Evolutionary conservation across 768 basidiomycete species (phyloP).

Genomic region (Hypsizygus marmoreus): DNA sequence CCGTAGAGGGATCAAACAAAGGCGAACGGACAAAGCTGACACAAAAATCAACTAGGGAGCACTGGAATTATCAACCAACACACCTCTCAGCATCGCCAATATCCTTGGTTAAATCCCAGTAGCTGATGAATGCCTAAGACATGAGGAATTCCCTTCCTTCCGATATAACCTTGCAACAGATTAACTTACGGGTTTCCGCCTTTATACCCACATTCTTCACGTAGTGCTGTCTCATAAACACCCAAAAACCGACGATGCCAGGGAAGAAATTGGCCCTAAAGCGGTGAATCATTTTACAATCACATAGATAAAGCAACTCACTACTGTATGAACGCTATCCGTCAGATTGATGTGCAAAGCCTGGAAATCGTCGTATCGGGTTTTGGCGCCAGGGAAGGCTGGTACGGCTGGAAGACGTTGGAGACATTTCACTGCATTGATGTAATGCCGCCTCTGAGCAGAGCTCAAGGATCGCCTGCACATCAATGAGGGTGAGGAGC

Average conservation of each 20-base stretch:
- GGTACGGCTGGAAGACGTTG: conserved; percentile 29
- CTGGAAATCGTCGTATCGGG: conserved; percentile 43
- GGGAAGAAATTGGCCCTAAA: conserved; percentile 29
- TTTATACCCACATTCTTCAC: conserved; percentile 25
- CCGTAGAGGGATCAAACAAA: conserved; percentile 33
- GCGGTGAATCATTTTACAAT: neutral
- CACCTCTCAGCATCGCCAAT: conserved; percentile 26
- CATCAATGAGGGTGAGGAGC: neutral
- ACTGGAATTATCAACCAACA: conserved; percentile 2
- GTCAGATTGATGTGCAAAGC: conserved; percentile 34
- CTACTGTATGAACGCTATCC: conserved; percentile 33
- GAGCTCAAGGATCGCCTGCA: conserved; percentile 30
- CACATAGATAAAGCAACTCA: conserved; percentile 19
- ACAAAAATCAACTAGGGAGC: neutral
- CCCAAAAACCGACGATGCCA: conserved; percentile 29
- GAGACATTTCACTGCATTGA: conserved; percentile 34
- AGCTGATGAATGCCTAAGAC: conserved; percentile 21
- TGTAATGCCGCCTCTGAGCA: conserved; percentile 30
- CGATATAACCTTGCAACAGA: neutral
- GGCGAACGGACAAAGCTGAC: conserved; percentile 31
- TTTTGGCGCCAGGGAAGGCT: conserved; percentile 21
- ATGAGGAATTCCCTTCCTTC: neutral
- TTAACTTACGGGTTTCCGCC: conserved; percentile 25
- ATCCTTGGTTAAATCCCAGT: conserved; percentile 43
- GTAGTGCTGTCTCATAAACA: conserved; percentile 24